A percentile compares a stretch with the other conserved stretches of the same genome.
phyloP scores from a whole-genome alignment of 805 yeast genomes.

The Candida fluviatilis region DNA sequence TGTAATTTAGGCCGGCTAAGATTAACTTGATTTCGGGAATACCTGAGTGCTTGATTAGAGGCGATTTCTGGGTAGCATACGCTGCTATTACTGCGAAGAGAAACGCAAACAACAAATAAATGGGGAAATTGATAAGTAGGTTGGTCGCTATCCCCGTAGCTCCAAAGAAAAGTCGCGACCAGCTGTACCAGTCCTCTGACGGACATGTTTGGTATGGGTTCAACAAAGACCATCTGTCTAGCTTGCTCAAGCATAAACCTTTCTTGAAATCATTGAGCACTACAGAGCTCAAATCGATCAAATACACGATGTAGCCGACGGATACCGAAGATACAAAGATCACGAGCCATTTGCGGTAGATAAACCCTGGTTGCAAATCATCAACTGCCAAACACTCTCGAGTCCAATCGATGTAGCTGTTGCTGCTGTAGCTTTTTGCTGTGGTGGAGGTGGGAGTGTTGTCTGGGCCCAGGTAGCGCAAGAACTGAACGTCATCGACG shows the following conservation, averaged over 20 bases:
- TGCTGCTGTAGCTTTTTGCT: conserved; percentile 27
- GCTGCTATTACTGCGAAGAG: conserved; percentile 24
- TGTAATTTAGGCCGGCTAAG: conserved; percentile 58
- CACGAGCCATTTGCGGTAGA: conserved; percentile 43
- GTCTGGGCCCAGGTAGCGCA: not conserved
- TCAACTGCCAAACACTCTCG: conserved; percentile 33
- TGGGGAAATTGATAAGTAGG: conserved; percentile 30
- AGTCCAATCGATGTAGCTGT: conserved; percentile 51
- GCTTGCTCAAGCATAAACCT: conserved; percentile 44
- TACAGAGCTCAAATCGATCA: conserved; percentile 46
- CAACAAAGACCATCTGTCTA: conserved; percentile 37
- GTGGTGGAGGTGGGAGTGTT: not conserved
- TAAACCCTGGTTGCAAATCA: conserved; percentile 7
- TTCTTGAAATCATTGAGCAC: conserved; percentile 50
- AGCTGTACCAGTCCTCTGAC: conserved; percentile 33
- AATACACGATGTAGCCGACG: conserved; percentile 46
- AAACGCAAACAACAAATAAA: conserved; percentile 27
- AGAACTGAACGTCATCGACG: not conserved
- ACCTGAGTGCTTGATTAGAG: conserved; percentile 48
- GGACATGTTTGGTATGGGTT: conserved; percentile 44
- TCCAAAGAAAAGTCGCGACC: conserved; percentile 28
- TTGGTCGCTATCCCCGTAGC: conserved; percentile 15
- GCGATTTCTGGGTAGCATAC: conserved; percentile 22
- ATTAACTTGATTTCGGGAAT: conserved; percentile 70
- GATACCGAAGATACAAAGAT: conserved; percentile 41